Evolutionary conservation across 441 rosid genomes (phyloP), one percentile per base, ranked within the genome.

Genomic region (Brassica balearica): DNA sequence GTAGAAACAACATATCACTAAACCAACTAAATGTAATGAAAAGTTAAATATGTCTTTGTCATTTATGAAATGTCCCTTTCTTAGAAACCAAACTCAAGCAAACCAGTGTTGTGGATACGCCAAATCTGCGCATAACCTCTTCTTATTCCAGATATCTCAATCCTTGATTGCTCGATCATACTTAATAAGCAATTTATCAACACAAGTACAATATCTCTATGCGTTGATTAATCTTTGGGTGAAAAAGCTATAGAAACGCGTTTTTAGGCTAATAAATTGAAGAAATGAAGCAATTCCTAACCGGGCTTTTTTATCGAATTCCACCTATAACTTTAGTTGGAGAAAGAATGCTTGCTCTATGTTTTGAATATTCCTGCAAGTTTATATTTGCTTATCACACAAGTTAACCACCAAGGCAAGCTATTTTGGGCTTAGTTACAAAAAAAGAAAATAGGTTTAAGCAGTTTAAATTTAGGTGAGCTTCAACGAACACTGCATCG

Each of bases 1-100:
- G 61, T 71, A 12, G 66, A 71, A 71, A 34, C 38, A 34, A 1
- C 38, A 53, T 17, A 55, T 29, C 53, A 56, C 27, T 51, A 69
- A 48, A 51, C 43, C 46, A 69, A 69, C 22, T 5, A 14, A 8
- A 27, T 53, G 20, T 68, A 22, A 67, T 41, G 34, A 22, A 11
- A 67, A 19, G 29, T 38, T 11, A 20, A 8, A 19, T 64, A 2
- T 32, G 43, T 34, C 8, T 34, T 34, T 64, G 51, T 43, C 51
- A 43, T 10, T 9, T 43, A 43, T 43, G 51, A 43, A 10, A 10
- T 43, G 51, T 43, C 41, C 41, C 0, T 65, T 65, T 32, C 41
- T 62, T 62, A 27, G 41, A 5, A 62, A 62, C 34, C 66, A n/a
- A 27, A 62, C 22, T 62, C 20, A 62, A 62, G 41, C 43, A 27